A percentile compares a stretch with the other conserved stretches of the same genome.
Evolutionary conservation across 345 rosid species (phyloP).

Genomic region (Ceriops zippeliana): DNA sequence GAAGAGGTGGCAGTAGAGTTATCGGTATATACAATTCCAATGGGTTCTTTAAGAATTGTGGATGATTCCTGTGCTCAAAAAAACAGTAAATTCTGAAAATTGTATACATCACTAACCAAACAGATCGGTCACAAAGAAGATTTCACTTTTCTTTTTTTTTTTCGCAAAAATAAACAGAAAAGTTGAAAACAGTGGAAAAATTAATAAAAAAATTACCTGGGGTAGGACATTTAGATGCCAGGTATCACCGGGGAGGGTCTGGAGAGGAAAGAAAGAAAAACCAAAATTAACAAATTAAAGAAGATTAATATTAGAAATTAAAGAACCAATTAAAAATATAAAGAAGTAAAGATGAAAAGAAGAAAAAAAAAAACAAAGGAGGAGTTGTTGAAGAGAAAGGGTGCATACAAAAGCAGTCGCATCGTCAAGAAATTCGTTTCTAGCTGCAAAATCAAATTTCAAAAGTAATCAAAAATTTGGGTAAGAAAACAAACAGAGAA

Average conservation of each 20-base stretch:
- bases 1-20: conserved; percentile 4
- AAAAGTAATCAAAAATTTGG: neutral
- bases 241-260: conserved; percentile 53
- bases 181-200: neutral
- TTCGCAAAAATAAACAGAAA: neutral
- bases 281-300: neutral
- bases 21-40: conserved; percentile 54
- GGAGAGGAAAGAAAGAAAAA: conserved; percentile 16
- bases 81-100: conserved; percentile 25
- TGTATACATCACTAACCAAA: neutral
- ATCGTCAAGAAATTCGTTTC: conserved; percentile 66
- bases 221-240: conserved; percentile 66
- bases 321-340: neutral
- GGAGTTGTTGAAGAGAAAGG: neutral
- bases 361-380: neutral
- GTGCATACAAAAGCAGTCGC: conserved; percentile 56
- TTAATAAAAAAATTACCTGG: conserved; percentile 38
- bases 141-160: no score
- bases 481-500: conserved; percentile 1
- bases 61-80: conserved; percentile 51
- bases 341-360: no score
- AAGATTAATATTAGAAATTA: neutral
- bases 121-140: no score
- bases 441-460: conserved; percentile 40
- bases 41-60: conserved; percentile 42